phyloP scores from a whole-genome alignment of 2,329 filamentous ascomycete genomes.

The Aspergillus phoenicis region DNA sequence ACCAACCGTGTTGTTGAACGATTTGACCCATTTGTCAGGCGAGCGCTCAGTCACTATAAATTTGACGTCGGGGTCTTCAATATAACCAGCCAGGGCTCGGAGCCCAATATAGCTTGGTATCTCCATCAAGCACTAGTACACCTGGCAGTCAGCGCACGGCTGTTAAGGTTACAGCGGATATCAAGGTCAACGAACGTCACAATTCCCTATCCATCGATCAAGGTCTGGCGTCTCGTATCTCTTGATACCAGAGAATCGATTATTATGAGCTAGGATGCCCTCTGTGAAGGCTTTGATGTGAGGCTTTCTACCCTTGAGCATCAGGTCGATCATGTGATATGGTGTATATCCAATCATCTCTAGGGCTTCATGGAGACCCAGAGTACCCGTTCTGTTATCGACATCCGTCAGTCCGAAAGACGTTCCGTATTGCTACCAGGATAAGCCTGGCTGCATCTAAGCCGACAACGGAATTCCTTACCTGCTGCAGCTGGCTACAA shows the following conservation, averaged over 20 bases:
- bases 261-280: conserved; percentile 22
- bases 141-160: not conserved
- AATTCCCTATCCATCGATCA: conserved; percentile 25
- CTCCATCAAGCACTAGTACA: conserved; percentile 23
- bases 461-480: not conserved
- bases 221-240: conserved; percentile 19
- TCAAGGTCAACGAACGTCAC: conserved; percentile 25
- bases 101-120: conserved; percentile 24
- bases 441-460: too few relatives aligned
- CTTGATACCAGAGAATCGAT: conserved; percentile 22
- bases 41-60: conserved; percentile 29
- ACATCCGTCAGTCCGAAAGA: too few relatives aligned
- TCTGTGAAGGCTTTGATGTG: conserved; percentile 24
- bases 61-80: conserved; percentile 27
- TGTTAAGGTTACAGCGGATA: not conserved
- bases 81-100: conserved; percentile 22
- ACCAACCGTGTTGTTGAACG: conserved; percentile 24
- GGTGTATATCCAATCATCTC: conserved; percentile 27
- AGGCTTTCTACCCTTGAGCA: conserved; percentile 7
- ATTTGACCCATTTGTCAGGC: conserved; percentile 26
- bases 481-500: conserved; percentile 29
- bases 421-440: too few relatives aligned
- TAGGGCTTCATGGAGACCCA: conserved; percentile 27
- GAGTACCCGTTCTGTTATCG: conserved; percentile 24
- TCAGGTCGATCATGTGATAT: conserved; percentile 27